Conservation (phyloP, 805 yeast species). For the Starmerella cellae region DNA sequence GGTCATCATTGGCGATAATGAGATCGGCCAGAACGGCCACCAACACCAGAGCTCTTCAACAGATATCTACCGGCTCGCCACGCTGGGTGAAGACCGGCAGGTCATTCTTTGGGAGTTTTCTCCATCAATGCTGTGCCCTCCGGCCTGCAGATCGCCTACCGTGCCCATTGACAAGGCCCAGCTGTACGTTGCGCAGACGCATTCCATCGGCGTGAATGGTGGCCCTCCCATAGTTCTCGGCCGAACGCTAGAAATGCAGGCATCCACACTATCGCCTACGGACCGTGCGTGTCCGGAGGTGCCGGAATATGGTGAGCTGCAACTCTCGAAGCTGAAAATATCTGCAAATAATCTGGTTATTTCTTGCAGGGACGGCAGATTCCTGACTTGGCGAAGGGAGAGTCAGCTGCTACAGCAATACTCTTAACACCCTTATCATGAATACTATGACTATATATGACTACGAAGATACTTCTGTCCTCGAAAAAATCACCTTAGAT, state of each 20-base stretch:
- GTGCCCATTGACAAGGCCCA: not conserved
- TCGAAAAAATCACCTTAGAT: too few relatives aligned
- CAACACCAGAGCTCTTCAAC: conserved; percentile 21
- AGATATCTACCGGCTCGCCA: conserved; percentile 35
- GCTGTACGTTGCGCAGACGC: conserved; percentile 5
- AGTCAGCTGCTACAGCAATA: too few relatives aligned
- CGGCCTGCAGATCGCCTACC: conserved; percentile 2
- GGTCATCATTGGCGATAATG: not conserved
- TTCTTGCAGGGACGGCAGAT: conserved; percentile 25
- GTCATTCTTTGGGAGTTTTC: conserved; percentile 43
- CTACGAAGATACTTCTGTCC: too few relatives aligned
- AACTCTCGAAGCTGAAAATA: conserved; percentile 23
- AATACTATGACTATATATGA: too few relatives aligned
- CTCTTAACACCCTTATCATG: too few relatives aligned
- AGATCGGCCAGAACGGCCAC: not conserved
- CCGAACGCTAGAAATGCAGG: conserved; percentile 20
- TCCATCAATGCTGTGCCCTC: conserved; percentile 30
- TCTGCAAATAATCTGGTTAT: conserved; percentile 19
- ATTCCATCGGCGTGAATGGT: not conserved
- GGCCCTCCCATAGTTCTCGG: conserved; percentile 17
- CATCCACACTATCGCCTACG: conserved; percentile 23
- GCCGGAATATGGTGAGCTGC: conserved; percentile 21
- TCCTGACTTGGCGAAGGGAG: conserved; percentile 30
- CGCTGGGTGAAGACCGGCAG: conserved; percentile 45
- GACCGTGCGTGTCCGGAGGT: conserved; percentile 21